Base-by-base conservation (phyloP, 768 basidiomycete species). In the Amanita polypyramis region DNA sequence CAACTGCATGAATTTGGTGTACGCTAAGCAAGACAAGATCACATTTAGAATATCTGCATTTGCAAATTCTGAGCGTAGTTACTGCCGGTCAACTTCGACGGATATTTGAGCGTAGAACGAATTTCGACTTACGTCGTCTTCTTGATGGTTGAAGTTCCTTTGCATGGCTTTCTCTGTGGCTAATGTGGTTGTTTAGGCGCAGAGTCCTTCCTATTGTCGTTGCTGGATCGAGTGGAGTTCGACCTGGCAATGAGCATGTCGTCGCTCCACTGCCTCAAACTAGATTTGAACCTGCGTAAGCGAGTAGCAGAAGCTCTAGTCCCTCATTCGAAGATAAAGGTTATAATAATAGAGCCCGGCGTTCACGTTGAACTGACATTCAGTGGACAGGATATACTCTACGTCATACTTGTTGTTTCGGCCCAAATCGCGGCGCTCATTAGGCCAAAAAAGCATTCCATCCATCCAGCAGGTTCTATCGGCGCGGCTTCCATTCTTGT, bases 41-140 rank as follows among this genome's bases (percentile, higher is more conserved):
- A 17, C 96, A 98, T 69, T 76, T 99, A 51, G 95, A 98, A 63
- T 96, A 96, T 64, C 70, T 98, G 6, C 87, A 99, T 61, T 70
- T 97, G 2, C 94, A 96, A 65, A 88, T 98, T 48, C 65, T 97
- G 23, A 93, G 89, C 54, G 80, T 96, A 30, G 82, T 96, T 39
- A 89, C 93, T 2, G 85, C 80, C 1, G 71, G 82, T 3, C 93
- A 97, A 61, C 71, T 99, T 2, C 77, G 79, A 25, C 73, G 80
- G 27, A 85, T 95, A 56, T 98, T 99, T 55, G 83, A 92, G 59
- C 72, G 85, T 49, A 75, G 92, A 44, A 87, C 82, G 42, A 97
- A 97, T 62, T 97, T 95, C 58, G 95, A 99, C 58, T 68, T 98
- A 17, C 67, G 85, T 44, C 72, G 88, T 43, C 69, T 89, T 25